These are phyloP conservation scores for Platismatia glauca DNA, from an alignment of 495 filamentous ascomycete species.

Conservation along the genomic window DNA sequence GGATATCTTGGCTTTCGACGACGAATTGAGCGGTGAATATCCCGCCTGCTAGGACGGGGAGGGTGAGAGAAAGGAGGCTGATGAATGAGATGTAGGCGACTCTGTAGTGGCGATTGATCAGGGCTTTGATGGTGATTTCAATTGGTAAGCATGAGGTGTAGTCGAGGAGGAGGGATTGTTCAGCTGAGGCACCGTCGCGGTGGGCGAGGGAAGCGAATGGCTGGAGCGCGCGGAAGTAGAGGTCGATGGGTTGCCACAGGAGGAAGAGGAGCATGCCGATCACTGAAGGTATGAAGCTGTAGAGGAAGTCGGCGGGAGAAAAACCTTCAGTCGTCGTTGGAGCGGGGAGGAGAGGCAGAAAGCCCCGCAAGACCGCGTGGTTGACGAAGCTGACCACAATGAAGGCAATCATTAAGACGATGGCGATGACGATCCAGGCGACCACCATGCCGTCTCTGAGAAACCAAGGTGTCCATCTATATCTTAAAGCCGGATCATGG, in stretches of 20 bases:
- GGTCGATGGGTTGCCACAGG: constrained; percentile 66
- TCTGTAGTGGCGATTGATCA: constrained; percentile 58
- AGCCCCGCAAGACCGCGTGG: constrained; percentile 55
- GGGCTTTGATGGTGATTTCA: constrained; percentile 51
- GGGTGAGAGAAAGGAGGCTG: constrained; percentile 50
- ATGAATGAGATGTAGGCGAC: constrained; percentile 61
- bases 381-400: constrained; percentile 71
- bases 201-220: constrained; percentile 60
- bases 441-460: constrained; percentile 55
- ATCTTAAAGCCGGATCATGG: constrained; percentile 42
- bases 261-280: constrained; percentile 71
- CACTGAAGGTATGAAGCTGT: constrained; percentile 70
- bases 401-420: constrained; percentile 61
- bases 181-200: constrained; percentile 53
- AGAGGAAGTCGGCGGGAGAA: constrained; percentile 79
- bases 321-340: constrained; percentile 56
- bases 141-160: constrained; percentile 60
- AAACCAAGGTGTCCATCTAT: constrained; percentile 71
- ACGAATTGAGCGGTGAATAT: constrained; percentile 72
- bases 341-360: constrained; percentile 56
- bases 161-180: constrained; percentile 61
- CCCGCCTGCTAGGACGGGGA: constrained; percentile 72
- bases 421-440: constrained; percentile 51
- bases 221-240: constrained; percentile 62
- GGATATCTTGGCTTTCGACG: constrained; percentile 40